A percentile compares a stretch with the other conserved stretches of the same genome.
Evolutionary conservation across 108 stramenopile genomes (phyloP).

Genomic region (Cylindrotheca closterium): DNA sequence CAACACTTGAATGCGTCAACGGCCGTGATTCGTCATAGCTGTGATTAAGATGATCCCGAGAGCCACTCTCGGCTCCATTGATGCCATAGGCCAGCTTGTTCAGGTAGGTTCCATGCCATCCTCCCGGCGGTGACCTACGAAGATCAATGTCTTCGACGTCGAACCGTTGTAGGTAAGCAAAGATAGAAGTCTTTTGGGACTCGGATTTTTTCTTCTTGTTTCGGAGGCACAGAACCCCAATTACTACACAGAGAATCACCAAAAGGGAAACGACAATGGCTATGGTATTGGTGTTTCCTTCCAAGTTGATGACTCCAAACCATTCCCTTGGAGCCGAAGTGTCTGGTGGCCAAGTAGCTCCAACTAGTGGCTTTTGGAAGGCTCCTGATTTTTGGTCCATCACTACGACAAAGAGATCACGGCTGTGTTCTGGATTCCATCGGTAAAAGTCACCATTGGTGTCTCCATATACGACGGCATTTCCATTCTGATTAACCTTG

Average conservation of each 20-base stretch:
- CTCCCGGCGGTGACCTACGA: constrained; percentile 52
- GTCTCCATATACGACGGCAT: constrained; percentile 50
- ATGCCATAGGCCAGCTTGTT: constrained; percentile 46
- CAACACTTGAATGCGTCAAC: constrained; percentile 31
- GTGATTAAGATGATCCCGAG: not conserved
- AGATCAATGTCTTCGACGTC: constrained; percentile 62
- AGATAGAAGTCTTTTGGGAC: constrained; percentile 28
- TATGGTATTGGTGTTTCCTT: not conserved
- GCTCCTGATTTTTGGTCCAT: constrained; percentile 20
- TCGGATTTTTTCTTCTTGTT: constrained; percentile 3
- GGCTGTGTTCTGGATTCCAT: not conserved
- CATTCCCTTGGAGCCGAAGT: constrained; percentile 14
- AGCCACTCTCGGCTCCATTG: constrained; percentile 22
- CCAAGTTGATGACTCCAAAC: not conserved
- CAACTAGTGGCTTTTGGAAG: constrained; percentile 3
- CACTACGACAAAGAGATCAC: constrained; percentile 29
- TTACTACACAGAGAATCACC: not conserved
- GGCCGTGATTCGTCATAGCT: constrained; percentile 12
- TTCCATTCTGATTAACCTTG: constrained; percentile 30
- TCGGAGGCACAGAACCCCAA: not conserved
- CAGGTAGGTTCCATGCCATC: constrained; percentile 60
- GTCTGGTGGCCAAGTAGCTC: not conserved
- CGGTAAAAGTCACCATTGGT: constrained; percentile 49
- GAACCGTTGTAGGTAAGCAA: constrained; percentile 43
- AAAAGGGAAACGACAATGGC: constrained; percentile 1